Base-by-base conservation (phyloP, 2,329 filamentous ascomycete genomes). In the Pseudogymnoascus sp. region DNA sequence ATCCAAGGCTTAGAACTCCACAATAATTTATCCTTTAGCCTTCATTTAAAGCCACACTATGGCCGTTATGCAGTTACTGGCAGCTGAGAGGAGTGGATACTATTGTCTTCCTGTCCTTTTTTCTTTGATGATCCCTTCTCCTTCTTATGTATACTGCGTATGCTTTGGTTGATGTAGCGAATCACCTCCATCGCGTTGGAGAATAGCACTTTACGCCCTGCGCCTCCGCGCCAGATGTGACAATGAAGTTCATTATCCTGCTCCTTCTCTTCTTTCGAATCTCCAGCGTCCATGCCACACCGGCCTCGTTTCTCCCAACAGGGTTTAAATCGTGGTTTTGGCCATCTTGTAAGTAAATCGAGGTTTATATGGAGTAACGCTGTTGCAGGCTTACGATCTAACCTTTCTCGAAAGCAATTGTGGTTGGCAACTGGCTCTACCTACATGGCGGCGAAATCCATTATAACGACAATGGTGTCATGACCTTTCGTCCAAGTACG, bases 111-210 rank as follows among this genome's bases (percentile, higher is more conserved):
- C 4, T 54, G 14, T 54, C 23, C 23, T 14, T 14, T 14, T 45
- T 23, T 5, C 4, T 19, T 14, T 5, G 13, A 25, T 13, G 21
- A 8, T 6, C 21, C 21, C 6, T 54, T 28, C 45, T 54, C 45
- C 16, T 54, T 28, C 23, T 92, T 72, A 95, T 87, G 45, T 84
- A 85, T 91, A 60, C 95, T 31, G 11, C 83, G 90, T 90, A 96
- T 19, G 90, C 84, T 31, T 75, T 96, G 91, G 77, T 90, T 88
- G n/a, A 89, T 82, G 76, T 96, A 91, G 69, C 86, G 84, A 61
- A 90, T 21, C 23, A 48, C 6, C 43, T 48, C 21, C 21, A 14
- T 48, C 21, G 21, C 13, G 6, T 48, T 54, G 23, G 23, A 16
- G 45, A 16, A 31, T 28, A n/a, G 23, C 23, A 14, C 14, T 54